phyloP scores from a whole-genome alignment of 2,329 filamentous ascomycete species.

The Aspergillus fumigatiaffinis region DNA sequence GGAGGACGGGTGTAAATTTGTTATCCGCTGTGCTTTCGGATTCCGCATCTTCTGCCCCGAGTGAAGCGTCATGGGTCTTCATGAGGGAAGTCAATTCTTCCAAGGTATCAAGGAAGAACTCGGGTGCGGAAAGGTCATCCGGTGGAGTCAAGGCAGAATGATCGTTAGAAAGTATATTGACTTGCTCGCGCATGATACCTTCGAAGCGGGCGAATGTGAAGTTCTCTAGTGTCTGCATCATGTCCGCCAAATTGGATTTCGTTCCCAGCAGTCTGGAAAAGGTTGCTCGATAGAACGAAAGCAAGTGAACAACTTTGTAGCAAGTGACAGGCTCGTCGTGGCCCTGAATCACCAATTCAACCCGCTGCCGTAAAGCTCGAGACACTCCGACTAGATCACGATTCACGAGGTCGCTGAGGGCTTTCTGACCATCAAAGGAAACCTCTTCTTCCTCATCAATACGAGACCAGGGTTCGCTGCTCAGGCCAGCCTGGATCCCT shows the following conservation, averaged over 20 bases:
- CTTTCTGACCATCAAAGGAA: constrained; percentile 73
- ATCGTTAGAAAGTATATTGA: constrained; percentile 63
- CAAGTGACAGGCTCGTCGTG: constrained; percentile 85
- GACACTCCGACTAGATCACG: constrained; percentile 77
- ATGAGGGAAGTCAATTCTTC: constrained; percentile 74
- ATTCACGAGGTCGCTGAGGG: constrained; percentile 81
- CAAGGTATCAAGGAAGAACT: constrained; percentile 76
- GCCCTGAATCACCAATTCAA: constrained; percentile 87
- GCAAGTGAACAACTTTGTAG: constrained; percentile 84
- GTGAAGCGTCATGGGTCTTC: constrained; percentile 80
- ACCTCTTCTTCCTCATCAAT: constrained; percentile 55
- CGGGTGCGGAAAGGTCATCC: constrained; percentile 69
- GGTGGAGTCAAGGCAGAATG: constrained; percentile 66
- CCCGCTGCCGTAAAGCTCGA: constrained; percentile 78
- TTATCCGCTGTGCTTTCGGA: constrained; percentile 56
- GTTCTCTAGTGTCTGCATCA: constrained; percentile 65
- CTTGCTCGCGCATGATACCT: constrained; percentile 71
- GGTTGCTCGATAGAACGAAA: constrained; percentile 83
- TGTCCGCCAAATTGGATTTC: constrained; percentile 65
- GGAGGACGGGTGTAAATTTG: constrained; percentile 70
- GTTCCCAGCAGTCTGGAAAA: constrained; percentile 74
- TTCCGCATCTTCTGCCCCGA: constrained; percentile 45
- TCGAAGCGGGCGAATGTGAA: constrained; percentile 81
- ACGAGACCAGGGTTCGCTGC: constrained; percentile 79
- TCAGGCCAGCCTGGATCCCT: constrained; percentile 72